Evolutionary conservation across 306 rosid species (phyloP).

Genomic region (Cicer arietinum): DNA sequence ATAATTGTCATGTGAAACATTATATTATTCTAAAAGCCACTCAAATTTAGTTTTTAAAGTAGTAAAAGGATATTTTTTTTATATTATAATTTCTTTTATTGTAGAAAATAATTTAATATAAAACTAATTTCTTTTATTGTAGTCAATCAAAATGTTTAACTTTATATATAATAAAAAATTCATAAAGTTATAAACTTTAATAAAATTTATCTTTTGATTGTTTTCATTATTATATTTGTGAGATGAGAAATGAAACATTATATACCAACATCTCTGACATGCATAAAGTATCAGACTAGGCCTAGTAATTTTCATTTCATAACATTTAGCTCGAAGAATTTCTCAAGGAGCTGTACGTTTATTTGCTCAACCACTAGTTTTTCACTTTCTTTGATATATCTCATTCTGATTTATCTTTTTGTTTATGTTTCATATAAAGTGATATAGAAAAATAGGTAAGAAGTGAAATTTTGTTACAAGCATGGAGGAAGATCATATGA

Average conservation of each 20-base stretch:
- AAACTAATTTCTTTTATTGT: too few species aligned
- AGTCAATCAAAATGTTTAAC: too few species aligned
- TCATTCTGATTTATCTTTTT: background rate
- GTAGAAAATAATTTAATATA: too few species aligned
- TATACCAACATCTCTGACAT: background rate
- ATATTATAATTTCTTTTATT: too few species aligned
- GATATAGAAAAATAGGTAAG: background rate
- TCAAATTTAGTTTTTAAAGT: too few species aligned
- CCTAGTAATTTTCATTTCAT: background rate
- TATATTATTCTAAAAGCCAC: too few species aligned
- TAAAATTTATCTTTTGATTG: too few species aligned
- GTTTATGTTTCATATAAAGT: background rate
- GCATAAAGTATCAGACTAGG: background rate
- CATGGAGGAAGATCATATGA: slow-evolving; percentile 50
- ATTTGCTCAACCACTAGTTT: background rate
- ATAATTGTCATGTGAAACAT: too few species aligned
- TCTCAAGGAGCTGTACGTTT: slow-evolving; percentile 18
- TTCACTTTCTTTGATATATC: background rate
- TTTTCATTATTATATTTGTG: background rate
- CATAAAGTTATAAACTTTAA: too few species aligned
- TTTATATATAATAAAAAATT: too few species aligned
- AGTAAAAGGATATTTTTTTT: too few species aligned
- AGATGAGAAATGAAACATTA: background rate
- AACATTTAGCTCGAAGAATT: background rate
- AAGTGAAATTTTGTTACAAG: slow-evolving; percentile 4